Evolutionary conservation across 371 early-diverging fungal species (phyloP), one percentile per base, ranked within the genome.

Genomic region (Smittium culicis): DNA sequence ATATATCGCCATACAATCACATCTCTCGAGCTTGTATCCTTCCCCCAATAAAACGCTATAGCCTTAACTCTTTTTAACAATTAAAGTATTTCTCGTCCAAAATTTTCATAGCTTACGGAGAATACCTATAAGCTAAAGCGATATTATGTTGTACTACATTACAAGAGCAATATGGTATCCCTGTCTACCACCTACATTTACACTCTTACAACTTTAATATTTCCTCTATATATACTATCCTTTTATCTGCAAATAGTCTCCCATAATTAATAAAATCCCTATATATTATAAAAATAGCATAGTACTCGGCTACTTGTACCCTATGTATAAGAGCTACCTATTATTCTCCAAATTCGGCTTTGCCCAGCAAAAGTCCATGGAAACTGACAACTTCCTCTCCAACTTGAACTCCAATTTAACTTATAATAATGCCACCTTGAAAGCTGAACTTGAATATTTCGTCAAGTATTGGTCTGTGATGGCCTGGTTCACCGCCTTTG

Each of bases 401-500:
- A 25, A 3, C 16, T 62, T 62, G 16, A 8, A 5, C 24, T 17
- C 29, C 3, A 28, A 17, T 29, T n/a, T 35, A 24, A 27, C 54
- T 1, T 64, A 25, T 25, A 57, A 57, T 5, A 64, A 64, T 45
- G 34, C 27, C 5, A 34, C 29, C 17, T 24, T 17, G 1, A 34
- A 34, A 34, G 33, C 14, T 11, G 65, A 64, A 27, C 14, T 56
- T 11, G 27, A 61, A 61, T 34, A 24, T 24, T 54, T 24, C 27
- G 27, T 66, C 2, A 61, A 66, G 58, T 66, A 66, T 29, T 66
- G 67, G 67, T 55, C 56, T 2, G 67, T 66, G 1, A 55, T 66
- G 35, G 67, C 67, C 25, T 66, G 67, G 61, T 66, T 56, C 35
- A 66, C 56, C 14, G 62, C 62, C 16, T 14, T 29, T 31, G 67